phyloP scores from a whole-genome alignment of 1,284 basidiomycete species.

The Ceratobasidium sp. region DNA sequence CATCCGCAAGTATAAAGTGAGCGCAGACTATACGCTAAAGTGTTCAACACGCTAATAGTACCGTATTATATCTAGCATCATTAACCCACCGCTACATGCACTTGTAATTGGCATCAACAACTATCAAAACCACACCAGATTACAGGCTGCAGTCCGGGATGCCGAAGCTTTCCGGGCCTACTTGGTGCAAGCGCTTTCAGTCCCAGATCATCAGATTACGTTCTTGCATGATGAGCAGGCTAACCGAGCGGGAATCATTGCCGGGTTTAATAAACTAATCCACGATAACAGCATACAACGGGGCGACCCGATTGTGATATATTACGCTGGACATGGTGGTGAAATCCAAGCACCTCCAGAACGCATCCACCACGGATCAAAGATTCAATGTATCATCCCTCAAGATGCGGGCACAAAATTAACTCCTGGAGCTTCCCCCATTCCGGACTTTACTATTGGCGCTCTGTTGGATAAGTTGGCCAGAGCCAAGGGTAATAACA shows the following conservation, averaged over 20 bases:
- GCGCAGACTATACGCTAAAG: too few species aligned
- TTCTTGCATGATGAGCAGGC: background rate
- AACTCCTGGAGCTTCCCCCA: background rate
- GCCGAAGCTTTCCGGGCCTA: background rate
- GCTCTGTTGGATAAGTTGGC: background rate
- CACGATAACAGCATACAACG: background rate
- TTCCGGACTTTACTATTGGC: background rate
- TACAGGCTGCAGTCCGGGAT: background rate
- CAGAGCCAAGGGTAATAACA: background rate
- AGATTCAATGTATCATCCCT: slow-evolving; percentile 1
- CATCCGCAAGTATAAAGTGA: too few species aligned
- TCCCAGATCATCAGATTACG: background rate
- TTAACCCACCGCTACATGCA: background rate
- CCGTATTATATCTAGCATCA: too few species aligned
- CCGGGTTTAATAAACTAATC: background rate
- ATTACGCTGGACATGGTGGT: slow-evolving; percentile 11
- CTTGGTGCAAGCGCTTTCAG: background rate
- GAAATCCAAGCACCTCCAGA: background rate
- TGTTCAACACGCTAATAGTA: too few species aligned
- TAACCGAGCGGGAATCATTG: background rate
- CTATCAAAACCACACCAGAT: background rate
- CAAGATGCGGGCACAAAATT: background rate
- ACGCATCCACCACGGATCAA: background rate
- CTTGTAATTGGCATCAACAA: slow-evolving; percentile 8
- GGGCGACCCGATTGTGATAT: slow-evolving; percentile 1